Evolutionary conservation across 768 basidiomycete species (phyloP), one percentile per base, ranked within the genome.

Genomic region (Ramaria sp.): DNA sequence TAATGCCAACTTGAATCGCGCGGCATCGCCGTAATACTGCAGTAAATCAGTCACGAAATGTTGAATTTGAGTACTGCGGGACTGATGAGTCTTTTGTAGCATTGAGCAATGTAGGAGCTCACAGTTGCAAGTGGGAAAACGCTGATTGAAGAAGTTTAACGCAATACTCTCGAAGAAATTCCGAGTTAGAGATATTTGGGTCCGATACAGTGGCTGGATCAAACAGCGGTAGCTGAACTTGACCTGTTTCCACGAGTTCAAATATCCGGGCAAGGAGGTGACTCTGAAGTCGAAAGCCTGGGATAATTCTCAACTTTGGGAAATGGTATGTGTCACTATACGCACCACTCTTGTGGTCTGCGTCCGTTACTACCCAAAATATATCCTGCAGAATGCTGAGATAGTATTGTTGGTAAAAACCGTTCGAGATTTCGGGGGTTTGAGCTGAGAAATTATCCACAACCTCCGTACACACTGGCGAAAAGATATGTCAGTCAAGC

Each of bases 331-430:
- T 34, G 17, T 42, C 11, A 37, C 20, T 9, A n/a, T 6, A 19
- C 70, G 49, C 48, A 73, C 72, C 94, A 64, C 91, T 93, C 82
- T 97, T 98, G 78, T 99, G 95, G 70, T 98, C 95, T 5, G 94
- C 84, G 68, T 99, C 95, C 31, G 94, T 97, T 46, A 99, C 77
- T 42, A 98, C 95, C 63, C 90, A 97, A 81, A 99, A 93, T 41
- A 91, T 90, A 69, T 98, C 96, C 63, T 94, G 92, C 37, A 96
- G 76, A 65, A 97, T 84, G 66, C 84, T 88, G 48, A 97, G 78
- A 77, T 88, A 92, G 72, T 93, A 98, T 68, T 89, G 88, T 68
- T 91, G 88, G 86, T 95, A 98, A 81, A 98, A 99, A 9, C 81
- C 84, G 65, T 89, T 94, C 62, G 86, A 80, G 52, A 96, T 86